phyloP scores from a whole-genome alignment of 495 filamentous ascomycete species.

The Neurospora tetraspora region DNA sequence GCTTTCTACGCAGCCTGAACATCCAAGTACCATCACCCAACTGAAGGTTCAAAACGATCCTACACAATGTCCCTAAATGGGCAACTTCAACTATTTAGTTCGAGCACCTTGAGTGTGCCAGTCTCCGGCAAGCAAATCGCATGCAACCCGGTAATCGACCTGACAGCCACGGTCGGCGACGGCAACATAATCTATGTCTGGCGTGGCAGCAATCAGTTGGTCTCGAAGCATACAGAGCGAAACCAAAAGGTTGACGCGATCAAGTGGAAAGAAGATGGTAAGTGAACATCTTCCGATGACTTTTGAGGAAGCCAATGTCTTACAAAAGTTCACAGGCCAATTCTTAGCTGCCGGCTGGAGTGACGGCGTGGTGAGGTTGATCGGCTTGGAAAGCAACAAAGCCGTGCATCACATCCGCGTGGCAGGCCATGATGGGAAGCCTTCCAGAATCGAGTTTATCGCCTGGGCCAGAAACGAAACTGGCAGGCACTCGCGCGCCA shows the following conservation, averaged over 20 bases:
- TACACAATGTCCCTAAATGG: conserved; percentile 18
- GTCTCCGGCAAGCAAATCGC: conserved; percentile 40
- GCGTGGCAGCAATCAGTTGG: conserved; percentile 33
- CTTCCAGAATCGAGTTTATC: conserved; percentile 48
- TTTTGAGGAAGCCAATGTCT: conserved; percentile 7
- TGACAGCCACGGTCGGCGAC: conserved; percentile 63
- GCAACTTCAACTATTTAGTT: conserved; percentile 30
- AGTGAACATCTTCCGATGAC: conserved; percentile 6
- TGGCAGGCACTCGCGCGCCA: conserved; percentile 18
- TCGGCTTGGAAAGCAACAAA: conserved; percentile 68
- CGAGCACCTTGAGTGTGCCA: conserved; percentile 32
- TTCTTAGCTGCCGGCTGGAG: conserved; percentile 70
- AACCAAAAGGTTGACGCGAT: conserved; percentile 44
- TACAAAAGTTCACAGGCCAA: conserved; percentile 40
- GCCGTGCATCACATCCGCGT: conserved; percentile 58
- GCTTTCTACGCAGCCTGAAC: neutral
- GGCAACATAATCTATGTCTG: conserved; percentile 57
- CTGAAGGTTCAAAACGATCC: neutral
- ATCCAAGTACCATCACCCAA: neutral
- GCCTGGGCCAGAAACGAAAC: conserved; percentile 66
- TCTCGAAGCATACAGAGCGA: conserved; percentile 37
- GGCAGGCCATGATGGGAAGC: conserved; percentile 13
- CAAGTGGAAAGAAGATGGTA: conserved; percentile 76
- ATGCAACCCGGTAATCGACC: conserved; percentile 76
- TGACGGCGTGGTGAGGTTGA: conserved; percentile 57